Conservation (phyloP, 768 basidiomycete species). For the Suillus paluster region DNA sequence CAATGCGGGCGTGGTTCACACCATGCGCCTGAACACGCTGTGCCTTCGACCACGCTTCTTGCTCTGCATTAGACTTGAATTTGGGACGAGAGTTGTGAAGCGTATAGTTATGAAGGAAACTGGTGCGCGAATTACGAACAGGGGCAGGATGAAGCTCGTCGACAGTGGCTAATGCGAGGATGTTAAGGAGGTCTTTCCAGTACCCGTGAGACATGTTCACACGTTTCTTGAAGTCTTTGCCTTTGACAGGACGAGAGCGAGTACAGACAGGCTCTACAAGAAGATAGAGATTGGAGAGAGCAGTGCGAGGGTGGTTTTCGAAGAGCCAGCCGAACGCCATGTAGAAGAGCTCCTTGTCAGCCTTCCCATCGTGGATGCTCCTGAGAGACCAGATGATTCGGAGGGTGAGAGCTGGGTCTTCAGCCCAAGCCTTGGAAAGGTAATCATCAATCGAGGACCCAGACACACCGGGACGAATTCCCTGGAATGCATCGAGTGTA, state of each 20-base stretch:
- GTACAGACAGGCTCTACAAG: constrained; percentile 58
- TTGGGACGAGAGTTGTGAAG: constrained; percentile 29
- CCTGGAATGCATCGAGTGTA: constrained; percentile 62
- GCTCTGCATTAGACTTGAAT: constrained; percentile 24
- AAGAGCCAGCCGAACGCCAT: constrained; percentile 72
- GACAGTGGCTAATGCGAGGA: constrained; percentile 61
- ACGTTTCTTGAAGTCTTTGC: constrained; percentile 23
- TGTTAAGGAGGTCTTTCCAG: constrained; percentile 78
- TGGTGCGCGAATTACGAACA: constrained; percentile 12
- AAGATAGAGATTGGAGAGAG: constrained; percentile 60
- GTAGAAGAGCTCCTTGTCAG: constrained; percentile 65
- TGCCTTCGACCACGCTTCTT: constrained; percentile 26
- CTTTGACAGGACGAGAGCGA: constrained; percentile 26
- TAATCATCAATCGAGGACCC: constrained; percentile 33
- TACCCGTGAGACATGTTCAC: constrained; percentile 55
- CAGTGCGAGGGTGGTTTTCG: constrained; percentile 69
- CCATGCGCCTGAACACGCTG: constrained; percentile 26
- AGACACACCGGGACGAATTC: constrained; percentile 33
- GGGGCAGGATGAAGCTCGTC: constrained; percentile 45
- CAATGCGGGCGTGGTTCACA: constrained; percentile 40
- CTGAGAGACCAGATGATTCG: constrained; percentile 69
- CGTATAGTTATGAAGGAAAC: constrained; percentile 30
- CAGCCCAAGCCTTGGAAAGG: constrained; percentile 58
- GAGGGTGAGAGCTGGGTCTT: constrained; percentile 61
- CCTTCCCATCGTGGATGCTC: constrained; percentile 74